Percentiles rank a stretch among this genome's conserved stretches.
phyloP scores from a whole-genome alignment of 257 asterid genomes.

The Forsythia viridissima region DNA sequence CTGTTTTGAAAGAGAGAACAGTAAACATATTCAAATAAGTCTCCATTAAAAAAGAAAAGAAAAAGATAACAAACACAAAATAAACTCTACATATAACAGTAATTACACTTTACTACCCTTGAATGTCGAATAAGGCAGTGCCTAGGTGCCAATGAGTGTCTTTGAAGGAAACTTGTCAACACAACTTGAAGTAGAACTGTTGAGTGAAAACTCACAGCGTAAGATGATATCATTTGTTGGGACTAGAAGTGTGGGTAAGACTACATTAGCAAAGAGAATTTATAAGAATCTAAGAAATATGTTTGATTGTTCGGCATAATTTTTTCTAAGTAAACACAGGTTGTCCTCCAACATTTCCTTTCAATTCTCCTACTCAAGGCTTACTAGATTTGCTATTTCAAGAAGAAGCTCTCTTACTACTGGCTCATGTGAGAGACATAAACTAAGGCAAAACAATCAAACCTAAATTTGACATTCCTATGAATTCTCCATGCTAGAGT shows the following conservation, averaged over 20 bases:
- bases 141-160: background rate
- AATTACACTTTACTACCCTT: background rate
- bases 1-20: background rate
- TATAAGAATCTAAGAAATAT: background rate
- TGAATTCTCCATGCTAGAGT: background rate
- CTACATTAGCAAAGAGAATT: background rate
- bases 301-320: background rate
- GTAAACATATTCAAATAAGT: background rate
- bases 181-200: background rate
- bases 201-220: background rate
- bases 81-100: background rate
- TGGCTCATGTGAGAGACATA: background rate
- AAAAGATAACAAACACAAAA: background rate
- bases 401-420: background rate
- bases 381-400: background rate
- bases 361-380: background rate
- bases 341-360: background rate
- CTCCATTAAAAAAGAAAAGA: background rate
- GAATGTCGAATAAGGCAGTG: no score
- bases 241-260: background rate
- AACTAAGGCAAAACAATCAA: background rate
- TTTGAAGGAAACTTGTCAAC: background rate
- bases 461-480: background rate
- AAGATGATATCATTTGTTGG: slow-evolving; percentile 3
- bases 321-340: no score